A percentile compares a stretch with the other conserved stretches of the same genome.
Evolutionary conservation across 83 land plant genomes (phyloP).

Genomic region (Picea mariana): DNA sequence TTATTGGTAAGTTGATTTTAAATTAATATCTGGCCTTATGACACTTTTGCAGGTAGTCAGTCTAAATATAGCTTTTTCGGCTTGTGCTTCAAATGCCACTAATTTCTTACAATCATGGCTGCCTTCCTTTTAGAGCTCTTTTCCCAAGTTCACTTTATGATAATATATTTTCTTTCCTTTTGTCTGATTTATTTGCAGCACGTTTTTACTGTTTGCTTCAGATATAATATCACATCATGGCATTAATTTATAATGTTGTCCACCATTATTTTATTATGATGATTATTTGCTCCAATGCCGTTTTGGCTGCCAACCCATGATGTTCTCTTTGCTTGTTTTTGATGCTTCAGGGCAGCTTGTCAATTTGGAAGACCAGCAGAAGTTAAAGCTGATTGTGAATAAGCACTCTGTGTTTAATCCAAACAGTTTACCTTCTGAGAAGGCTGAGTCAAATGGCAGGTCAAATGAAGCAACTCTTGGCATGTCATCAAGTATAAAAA

Average conservation of each 20-base stretch:
- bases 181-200: background rate
- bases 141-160: no score
- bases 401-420: conserved; percentile 9
- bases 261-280: background rate
- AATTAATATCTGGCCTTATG: no score
- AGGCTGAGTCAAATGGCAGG: background rate
- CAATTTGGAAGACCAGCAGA: background rate
- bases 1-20: background rate
- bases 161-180: background rate
- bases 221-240: background rate
- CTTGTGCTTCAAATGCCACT: no score
- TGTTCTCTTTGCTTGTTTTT: background rate
- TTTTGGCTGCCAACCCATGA: background rate
- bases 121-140: no score
- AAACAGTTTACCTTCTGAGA: conserved; percentile 2
- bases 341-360: conserved; percentile 7
- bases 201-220: background rate
- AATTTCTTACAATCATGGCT: no score
- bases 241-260: background rate
- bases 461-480: background rate
- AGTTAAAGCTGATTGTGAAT: conserved; percentile 13
- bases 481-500: background rate
- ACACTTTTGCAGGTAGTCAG: no score
- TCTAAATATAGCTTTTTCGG: no score
- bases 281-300: background rate